phyloP scores from a whole-genome alignment of 371 early-diverging fungal genomes.

The Apophysomyces trapeziformis region DNA sequence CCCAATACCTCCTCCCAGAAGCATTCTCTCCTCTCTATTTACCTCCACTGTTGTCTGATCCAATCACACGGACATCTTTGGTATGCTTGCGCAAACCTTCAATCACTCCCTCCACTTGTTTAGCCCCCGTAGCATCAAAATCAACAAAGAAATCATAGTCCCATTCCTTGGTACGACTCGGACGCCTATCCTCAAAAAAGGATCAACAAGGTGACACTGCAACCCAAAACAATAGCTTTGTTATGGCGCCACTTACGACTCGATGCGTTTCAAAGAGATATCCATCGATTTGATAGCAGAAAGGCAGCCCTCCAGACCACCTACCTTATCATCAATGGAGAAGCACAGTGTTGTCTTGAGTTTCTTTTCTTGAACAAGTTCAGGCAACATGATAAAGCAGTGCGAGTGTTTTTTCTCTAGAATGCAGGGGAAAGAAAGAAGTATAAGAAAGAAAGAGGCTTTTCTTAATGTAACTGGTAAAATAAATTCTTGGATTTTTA shows the following conservation, averaged over 20 bases:
- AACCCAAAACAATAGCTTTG: background rate
- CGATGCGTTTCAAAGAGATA: constrained; percentile 91
- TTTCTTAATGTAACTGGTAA: background rate
- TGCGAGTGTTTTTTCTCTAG: background rate
- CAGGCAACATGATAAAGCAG: constrained; percentile 18
- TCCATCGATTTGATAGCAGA: constrained; percentile 71
- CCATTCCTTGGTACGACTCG: constrained; percentile 76
- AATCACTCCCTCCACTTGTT: constrained; percentile 62
- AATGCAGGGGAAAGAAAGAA: background rate
- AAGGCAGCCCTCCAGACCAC: constrained; percentile 86
- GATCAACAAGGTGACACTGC: background rate
- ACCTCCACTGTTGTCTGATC: constrained; percentile 22
- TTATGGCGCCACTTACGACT: constrained; percentile 63
- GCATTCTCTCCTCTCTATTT: background rate
- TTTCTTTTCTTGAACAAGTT: constrained; percentile 6
- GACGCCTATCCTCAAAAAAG: constrained; percentile 57
- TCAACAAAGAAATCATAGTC: constrained; percentile 96
- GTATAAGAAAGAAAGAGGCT: background rate
- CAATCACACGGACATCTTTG: constrained; percentile 66
- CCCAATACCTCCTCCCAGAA: too few relatives aligned
- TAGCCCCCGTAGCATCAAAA: constrained; percentile 66
- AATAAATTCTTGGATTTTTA: background rate
- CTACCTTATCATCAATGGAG: constrained; percentile 84
- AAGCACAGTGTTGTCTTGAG: constrained; percentile 73
- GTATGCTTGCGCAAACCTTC: constrained; percentile 64